These are phyloP conservation scores for Saposhnikovia divaricata DNA, from an alignment of 129 eudicot species.

Conservation along the genomic window DNA sequence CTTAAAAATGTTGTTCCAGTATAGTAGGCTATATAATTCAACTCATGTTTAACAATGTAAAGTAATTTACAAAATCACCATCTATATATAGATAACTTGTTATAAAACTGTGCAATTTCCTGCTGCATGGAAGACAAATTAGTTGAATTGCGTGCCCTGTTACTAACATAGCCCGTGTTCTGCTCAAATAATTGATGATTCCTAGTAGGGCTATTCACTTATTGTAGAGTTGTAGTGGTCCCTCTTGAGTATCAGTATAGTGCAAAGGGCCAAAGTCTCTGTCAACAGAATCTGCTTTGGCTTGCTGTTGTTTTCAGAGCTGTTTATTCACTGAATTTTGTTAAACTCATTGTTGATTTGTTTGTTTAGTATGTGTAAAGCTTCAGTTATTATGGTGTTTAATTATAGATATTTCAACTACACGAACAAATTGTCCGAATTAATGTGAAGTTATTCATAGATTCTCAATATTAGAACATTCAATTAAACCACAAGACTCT, in stretches of 20 bases:
- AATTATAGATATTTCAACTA: too few relatives aligned
- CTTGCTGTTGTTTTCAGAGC: not conserved
- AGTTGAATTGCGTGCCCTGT: not conserved
- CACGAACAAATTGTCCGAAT: too few relatives aligned
- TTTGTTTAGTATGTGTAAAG: not conserved
- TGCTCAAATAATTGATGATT: not conserved
- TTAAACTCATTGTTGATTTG: not conserved
- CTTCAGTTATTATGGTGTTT: not conserved
- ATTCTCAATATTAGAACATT: not conserved
- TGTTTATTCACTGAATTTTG: not conserved
- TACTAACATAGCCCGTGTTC: not conserved
- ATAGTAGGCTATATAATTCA: not conserved
- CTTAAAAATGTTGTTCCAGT: not conserved
- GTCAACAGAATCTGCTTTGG: not conserved
- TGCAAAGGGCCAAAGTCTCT: not conserved
- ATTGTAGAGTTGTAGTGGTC: not conserved
- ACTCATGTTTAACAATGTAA: not conserved
- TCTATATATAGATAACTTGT: not conserved
- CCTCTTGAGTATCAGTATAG: not conserved
- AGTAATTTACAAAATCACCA: not conserved
- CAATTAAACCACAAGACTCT: not conserved
- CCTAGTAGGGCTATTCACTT: not conserved
- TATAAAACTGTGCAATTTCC: not conserved
- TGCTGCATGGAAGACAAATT: not conserved
- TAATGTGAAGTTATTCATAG: not conserved